A percentile compares a stretch with the other conserved stretches of the same genome.
Evolutionary conservation across 169 alveolate species (phyloP).

Genomic region (Eimeria sp.): DNA sequence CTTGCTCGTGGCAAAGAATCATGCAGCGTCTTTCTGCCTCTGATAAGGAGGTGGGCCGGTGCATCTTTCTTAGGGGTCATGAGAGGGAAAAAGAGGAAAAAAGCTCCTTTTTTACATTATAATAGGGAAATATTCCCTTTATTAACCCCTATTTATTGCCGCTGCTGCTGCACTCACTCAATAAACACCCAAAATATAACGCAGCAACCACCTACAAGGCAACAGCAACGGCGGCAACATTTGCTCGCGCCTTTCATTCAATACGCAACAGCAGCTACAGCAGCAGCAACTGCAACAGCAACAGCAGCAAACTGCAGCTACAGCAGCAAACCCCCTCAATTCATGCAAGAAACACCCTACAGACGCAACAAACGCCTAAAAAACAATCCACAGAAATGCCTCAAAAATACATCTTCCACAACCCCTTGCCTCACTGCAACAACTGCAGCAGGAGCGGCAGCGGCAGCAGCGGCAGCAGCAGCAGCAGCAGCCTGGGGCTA

Average conservation of each 20-base stretch:
- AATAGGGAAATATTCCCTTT: background rate
- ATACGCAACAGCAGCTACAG: background rate
- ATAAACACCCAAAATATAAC: background rate
- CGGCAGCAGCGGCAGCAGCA: background rate
- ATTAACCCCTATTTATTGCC: no score
- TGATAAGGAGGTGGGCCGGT: constrained; percentile 17
- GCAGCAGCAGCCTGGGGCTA: background rate
- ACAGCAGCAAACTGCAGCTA: background rate
- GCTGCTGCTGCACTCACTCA: no score
- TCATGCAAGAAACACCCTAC: background rate
- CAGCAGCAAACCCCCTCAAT: no score
- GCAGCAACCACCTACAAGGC: background rate
- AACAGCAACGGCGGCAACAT: background rate
- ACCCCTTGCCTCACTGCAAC: background rate
- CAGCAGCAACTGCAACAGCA: background rate
- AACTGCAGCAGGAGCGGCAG: no score
- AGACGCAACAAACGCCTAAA: background rate
- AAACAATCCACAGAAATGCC: background rate
- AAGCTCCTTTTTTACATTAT: background rate
- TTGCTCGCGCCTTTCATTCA: no score
- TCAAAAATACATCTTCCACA: background rate
- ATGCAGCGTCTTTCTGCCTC: constrained; percentile 32
- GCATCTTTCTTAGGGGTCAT: constrained; percentile 3
- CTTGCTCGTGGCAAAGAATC: constrained; percentile 11
- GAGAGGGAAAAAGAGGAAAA: background rate